Percentiles rank a stretch among this genome's conserved stretches.
These are phyloP conservation scores for Fusarium tanahbumbuense DNA, from an alignment of 2,329 filamentous ascomycete species.

Conservation along the genomic window DNA sequence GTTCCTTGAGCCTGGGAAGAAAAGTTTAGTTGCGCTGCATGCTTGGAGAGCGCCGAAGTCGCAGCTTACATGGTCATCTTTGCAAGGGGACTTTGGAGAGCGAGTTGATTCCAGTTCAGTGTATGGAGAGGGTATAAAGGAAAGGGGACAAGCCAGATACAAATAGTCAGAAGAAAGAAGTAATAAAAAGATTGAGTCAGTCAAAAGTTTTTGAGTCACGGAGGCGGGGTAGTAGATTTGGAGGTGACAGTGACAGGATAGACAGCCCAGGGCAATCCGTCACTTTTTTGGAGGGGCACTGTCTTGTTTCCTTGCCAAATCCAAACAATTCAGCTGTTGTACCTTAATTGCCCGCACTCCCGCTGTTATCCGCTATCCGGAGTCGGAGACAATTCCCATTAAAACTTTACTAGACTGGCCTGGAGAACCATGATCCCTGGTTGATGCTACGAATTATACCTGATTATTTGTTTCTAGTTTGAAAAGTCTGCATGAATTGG, in stretches of 20 bases:
- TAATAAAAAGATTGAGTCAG: slow-evolving; percentile 26
- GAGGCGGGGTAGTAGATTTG: slow-evolving; percentile 25
- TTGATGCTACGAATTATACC: not conserved
- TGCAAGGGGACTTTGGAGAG: not conserved
- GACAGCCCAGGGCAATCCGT: not conserved
- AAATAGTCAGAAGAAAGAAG: slow-evolving; percentile 23
- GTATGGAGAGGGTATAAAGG: not conserved
- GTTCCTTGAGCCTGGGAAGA: slow-evolving; percentile 73
- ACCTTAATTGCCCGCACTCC: slow-evolving; percentile 12
- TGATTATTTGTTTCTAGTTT: not conserved
- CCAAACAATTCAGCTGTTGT: not conserved
- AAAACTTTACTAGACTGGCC: not conserved
- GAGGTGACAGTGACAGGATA: not conserved
- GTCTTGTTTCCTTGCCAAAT: not conserved
- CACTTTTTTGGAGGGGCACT: slow-evolving; percentile 26
- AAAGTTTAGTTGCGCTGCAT: slow-evolving; percentile 6
- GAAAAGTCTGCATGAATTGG: not conserved
- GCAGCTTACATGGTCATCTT: slow-evolving; percentile 31
- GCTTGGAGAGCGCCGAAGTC: slow-evolving; percentile 10
- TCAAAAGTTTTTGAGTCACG: slow-evolving; percentile 32
- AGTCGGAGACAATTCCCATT: slow-evolving; percentile 17
- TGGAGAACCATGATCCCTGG: slow-evolving; percentile 11
- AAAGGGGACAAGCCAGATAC: slow-evolving; percentile 9
- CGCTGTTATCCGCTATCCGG: slow-evolving; percentile 25
- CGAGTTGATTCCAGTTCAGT: slow-evolving; percentile 15